Conservation (phyloP, 2,329 filamentous ascomycete species). For the Botrytis fragariae region DNA sequence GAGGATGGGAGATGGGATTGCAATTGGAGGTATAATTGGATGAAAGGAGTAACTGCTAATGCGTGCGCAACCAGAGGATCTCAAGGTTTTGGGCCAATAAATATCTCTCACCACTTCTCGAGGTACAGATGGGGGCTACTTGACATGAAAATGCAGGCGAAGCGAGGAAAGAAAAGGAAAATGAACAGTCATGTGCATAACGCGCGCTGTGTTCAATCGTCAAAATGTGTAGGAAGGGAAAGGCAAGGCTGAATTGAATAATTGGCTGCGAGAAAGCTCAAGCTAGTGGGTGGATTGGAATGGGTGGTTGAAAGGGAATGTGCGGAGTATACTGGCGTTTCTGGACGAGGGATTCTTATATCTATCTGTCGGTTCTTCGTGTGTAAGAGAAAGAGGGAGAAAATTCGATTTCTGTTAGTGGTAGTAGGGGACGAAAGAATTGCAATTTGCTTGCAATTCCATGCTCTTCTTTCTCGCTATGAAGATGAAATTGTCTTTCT, state of each 20-base stretch:
- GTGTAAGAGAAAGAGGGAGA: neutral
- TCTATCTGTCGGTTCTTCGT: neutral
- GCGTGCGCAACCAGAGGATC: slow-evolving; percentile 39
- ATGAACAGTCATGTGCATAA: neutral
- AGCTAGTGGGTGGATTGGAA: neutral
- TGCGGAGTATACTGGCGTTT: slow-evolving; percentile 20
- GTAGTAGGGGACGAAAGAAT: neutral
- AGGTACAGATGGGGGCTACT: neutral
- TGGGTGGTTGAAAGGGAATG: slow-evolving; percentile 7
- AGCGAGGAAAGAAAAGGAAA: neutral
- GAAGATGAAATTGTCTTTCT: neutral
- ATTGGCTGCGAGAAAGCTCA: neutral
- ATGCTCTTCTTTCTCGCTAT: neutral
- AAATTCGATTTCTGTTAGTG: neutral
- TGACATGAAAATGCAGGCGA: neutral
- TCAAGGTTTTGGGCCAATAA: slow-evolving; percentile 45
- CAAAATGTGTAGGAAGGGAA: neutral
- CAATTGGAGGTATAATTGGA: neutral
- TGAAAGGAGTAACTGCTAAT: slow-evolving; percentile 22
- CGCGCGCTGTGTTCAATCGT: neutral
- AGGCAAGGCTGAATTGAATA: neutral
- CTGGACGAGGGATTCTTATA: slow-evolving; percentile 13
- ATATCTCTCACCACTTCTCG: neutral
- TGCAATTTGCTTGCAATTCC: neutral
- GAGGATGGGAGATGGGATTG: neutral